Evolutionary conservation across 2,329 filamentous ascomycete genomes (phyloP), one percentile per base, ranked within the genome.

Genomic region (Nigrospora oryzae): DNA sequence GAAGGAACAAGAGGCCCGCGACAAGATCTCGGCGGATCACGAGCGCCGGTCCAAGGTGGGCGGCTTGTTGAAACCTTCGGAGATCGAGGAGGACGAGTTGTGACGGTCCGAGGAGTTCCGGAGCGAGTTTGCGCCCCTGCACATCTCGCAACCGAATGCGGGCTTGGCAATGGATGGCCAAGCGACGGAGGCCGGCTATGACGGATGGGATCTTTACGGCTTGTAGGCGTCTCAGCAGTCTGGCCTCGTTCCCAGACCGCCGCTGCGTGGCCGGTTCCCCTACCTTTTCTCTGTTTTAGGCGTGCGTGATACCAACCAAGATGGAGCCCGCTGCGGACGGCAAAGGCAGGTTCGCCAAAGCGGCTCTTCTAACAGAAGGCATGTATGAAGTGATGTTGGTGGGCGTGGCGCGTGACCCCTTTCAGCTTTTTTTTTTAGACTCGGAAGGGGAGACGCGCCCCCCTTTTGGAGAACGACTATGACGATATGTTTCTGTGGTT

Each of bases 61-160:
- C 54, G 93, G 94, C 59, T 75, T 98, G 49, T 74, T 98, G 59
- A 97, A 98, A 74, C 94, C 93, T 41, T 93, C 89, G n/a, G 93
- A 98, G 64, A 79, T 98, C 61, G 91, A 89, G 42, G 87, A 91
- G 56, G 87, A 91, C 59, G 86, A 90, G 68, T 75, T 90, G 67
- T 96, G 89, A 95, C 87, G 90, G 51, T 70, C 79, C 38, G 65
- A 81, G 63, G 83, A 88, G 63, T 65, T 87, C 39, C 71, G 82
- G 55, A 74, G 68, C 44, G 83, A 86, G 64, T 76, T 73, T 60
- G 67, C 69, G 47, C 72, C 73, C 47, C 59, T 52, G 44, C 59
- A 61, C 51, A 53, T 54, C 47, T 57, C 57, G 46, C 56, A 58
- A 46, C 53, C 50, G 46, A 48, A 52, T 49, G 31, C 32, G 42